A percentile compares a stretch with the other conserved stretches of the same genome.
Evolutionary conservation across 2,329 filamentous ascomycete species (phyloP).

Genomic region (Pseudopyrenochaeta lycopersici): DNA sequence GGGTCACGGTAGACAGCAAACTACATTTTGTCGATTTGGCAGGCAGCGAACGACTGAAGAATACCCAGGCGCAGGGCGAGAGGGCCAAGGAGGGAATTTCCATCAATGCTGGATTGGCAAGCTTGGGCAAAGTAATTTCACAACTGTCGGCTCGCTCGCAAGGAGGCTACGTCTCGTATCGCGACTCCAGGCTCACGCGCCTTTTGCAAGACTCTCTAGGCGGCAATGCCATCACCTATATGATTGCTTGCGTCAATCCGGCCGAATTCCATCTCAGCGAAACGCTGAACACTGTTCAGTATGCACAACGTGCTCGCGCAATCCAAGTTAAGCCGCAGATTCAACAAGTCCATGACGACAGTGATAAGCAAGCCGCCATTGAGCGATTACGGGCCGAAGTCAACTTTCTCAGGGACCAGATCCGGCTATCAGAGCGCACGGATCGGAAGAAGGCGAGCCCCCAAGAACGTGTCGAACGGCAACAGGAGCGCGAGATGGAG

Average conservation of each 20-base stretch:
- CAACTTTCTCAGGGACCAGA: constrained; percentile 90
- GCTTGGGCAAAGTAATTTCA: constrained; percentile 96
- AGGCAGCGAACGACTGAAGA: constrained; percentile 95
- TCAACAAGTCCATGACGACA: constrained; percentile 86
- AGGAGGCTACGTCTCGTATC: constrained; percentile 93
- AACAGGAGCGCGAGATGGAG: constrained; percentile 85
- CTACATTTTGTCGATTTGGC: constrained; percentile 98
- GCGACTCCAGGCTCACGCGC: constrained; percentile 95
- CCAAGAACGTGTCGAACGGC: constrained; percentile 79
- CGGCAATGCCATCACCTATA: constrained; percentile 97
- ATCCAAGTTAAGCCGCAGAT: constrained; percentile 98
- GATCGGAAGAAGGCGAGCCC: constrained; percentile 65
- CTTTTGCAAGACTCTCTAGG: constrained; percentile 95
- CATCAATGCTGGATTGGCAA: constrained; percentile 95
- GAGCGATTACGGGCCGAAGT: constrained; percentile 94
- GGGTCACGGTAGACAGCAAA: constrained; percentile 94
- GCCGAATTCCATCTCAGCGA: constrained; percentile 98
- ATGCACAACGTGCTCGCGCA: constrained; percentile 92
- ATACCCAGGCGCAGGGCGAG: constrained; percentile 94
- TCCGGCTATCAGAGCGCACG: constrained; percentile 79
- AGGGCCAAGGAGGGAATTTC: constrained; percentile 96
- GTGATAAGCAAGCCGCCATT: constrained; percentile 92
- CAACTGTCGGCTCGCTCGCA: constrained; percentile 90
- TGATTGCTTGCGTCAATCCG: constrained; percentile 98
- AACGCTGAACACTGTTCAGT: constrained; percentile 94